These are phyloP conservation scores for Prosopis cineraria DNA, from an alignment of 306 rosid species.

Conservation along the genomic window DNA sequence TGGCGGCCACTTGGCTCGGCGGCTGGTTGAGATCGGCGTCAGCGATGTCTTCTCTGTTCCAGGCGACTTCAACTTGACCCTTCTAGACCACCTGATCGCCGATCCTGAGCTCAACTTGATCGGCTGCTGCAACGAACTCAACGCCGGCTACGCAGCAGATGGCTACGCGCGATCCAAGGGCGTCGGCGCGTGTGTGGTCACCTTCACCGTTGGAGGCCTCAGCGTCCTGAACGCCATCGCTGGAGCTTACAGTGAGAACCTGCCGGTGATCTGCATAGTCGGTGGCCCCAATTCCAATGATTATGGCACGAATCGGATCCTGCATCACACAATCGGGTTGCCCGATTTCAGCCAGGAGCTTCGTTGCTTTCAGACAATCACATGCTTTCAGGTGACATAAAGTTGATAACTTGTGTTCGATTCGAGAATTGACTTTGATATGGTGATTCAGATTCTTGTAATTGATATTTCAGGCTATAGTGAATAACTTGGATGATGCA, in stretches of 20 bases:
- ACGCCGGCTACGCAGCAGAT: slow-evolving; percentile 70
- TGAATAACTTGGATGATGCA: neutral
- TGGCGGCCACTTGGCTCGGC: slow-evolving; percentile 60
- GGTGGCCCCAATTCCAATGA: slow-evolving; percentile 72
- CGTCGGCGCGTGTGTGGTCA: slow-evolving; percentile 65
- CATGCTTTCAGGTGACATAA: slow-evolving; percentile 42
- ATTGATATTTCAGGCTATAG: neutral
- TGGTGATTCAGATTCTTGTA: neutral
- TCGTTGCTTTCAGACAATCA: slow-evolving; percentile 42
- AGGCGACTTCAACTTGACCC: slow-evolving; percentile 55
- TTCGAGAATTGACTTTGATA: neutral
- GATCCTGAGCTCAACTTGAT: slow-evolving; percentile 59
- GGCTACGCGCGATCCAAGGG: slow-evolving; percentile 65
- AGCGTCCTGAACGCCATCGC: slow-evolving; percentile 69
- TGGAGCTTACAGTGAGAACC: slow-evolving; percentile 63
- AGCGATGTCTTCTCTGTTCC: slow-evolving; percentile 60
- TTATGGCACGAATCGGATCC: slow-evolving; percentile 61
- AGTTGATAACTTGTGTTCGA: neutral
- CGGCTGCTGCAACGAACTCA: slow-evolving; percentile 76
- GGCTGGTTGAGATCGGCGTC: slow-evolving; percentile 58
- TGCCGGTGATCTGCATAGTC: slow-evolving; percentile 67
- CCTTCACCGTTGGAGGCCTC: slow-evolving; percentile 69
- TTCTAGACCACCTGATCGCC: slow-evolving; percentile 31
- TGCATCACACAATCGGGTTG: slow-evolving; percentile 66
- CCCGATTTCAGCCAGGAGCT: slow-evolving; percentile 67